These are phyloP conservation scores for Gonium pectorale DNA, from an alignment of 139 green algal species.

Conservation along the genomic window DNA sequence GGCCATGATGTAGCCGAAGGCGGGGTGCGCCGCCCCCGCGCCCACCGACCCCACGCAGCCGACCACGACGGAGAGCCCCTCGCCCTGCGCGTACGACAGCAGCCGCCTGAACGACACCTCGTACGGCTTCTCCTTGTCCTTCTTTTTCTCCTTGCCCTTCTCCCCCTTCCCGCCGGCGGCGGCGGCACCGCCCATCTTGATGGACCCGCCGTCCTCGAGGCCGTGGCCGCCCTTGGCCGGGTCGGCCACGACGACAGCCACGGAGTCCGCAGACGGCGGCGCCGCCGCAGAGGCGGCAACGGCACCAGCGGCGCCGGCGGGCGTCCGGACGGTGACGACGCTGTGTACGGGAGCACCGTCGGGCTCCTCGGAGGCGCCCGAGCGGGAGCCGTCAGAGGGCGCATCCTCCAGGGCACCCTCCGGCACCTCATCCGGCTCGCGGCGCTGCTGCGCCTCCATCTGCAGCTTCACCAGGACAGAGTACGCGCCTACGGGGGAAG, in stretches of 20 bases:
- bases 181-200: no score
- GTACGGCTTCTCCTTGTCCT: conserved; percentile 38
- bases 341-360: no score
- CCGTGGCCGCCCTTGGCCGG: no score
- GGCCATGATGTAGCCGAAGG: conserved; percentile 68
- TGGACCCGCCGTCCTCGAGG: no score
- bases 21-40: conserved; percentile 75
- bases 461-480: conserved; percentile 79
- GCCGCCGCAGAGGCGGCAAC: no score
- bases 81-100: conserved; percentile 66
- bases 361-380: background rate
- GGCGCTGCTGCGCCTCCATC: conserved; percentile 50
- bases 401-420: background rate
- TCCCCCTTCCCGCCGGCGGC: no score
- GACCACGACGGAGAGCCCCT: conserved; percentile 58
- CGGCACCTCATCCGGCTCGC: background rate
- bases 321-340: no score
- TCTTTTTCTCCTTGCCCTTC: no score
- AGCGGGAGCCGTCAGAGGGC: no score
- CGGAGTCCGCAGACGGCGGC: no score
- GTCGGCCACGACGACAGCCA: no score
- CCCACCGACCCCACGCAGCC: conserved; percentile 60
- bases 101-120: conserved; percentile 66
- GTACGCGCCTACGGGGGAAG: conserved; percentile 61
- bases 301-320: no score